Conservation (phyloP, 768 basidiomycete species). For the Calocybe cyanea region DNA sequence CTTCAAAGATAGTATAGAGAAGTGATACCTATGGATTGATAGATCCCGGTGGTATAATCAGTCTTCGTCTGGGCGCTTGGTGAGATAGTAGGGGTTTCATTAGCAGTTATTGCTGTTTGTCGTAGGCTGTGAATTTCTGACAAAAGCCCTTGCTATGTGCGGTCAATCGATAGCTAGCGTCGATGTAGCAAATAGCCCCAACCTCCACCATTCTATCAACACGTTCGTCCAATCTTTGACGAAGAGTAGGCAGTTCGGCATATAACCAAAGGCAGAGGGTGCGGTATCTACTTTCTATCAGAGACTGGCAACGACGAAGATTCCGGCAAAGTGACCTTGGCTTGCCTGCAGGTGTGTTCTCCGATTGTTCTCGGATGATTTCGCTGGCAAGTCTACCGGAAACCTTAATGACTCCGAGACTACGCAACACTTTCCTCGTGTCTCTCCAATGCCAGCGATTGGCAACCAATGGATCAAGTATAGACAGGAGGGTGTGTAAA, state of each 20-base stretch:
- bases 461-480: conserved; percentile 71
- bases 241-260: conserved; percentile 59
- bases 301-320: conserved; percentile 3
- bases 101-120: conserved; percentile 22
- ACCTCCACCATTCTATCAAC: conserved; percentile 92
- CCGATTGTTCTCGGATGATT: conserved; percentile 60
- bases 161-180: not conserved
- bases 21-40: conserved; percentile 82
- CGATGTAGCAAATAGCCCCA: conserved; percentile 10
- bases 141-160: conserved; percentile 66
- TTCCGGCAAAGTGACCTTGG: conserved; percentile 45
- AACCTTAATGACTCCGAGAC: conserved; percentile 73
- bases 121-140: conserved; percentile 67
- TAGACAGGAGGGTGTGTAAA: conserved; percentile 62
- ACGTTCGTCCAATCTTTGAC: conserved; percentile 68
- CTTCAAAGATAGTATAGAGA: not conserved
- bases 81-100: conserved; percentile 1
- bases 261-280: conserved; percentile 92
- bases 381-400: conserved; percentile 63
- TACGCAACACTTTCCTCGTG: conserved; percentile 83
- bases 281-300: conserved; percentile 53
- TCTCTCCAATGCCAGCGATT: conserved; percentile 96
- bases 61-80: conserved; percentile 9
- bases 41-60: conserved; percentile 85
- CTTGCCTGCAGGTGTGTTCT: conserved; percentile 24